Evolutionary conservation across 2,329 filamentous ascomycete genomes (phyloP).

Genomic region (Aspergillus transmontanensis): DNA sequence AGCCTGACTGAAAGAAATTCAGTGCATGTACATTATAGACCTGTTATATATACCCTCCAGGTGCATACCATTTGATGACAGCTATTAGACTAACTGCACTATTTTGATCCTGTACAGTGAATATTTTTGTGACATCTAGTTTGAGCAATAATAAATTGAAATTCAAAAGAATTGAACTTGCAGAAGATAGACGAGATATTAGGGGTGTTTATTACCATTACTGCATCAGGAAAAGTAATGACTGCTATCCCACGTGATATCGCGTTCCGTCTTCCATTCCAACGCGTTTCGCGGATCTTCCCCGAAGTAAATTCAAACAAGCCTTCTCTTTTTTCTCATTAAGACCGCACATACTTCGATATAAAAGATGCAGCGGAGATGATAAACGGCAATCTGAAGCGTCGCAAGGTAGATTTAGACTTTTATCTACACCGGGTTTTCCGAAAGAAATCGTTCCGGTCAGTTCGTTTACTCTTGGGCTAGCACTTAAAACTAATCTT

Average conservation of each 20-base stretch:
- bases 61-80: conserved; percentile 10
- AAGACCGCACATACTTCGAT: not conserved
- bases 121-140: conserved; percentile 2
- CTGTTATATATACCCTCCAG: conserved; percentile 24
- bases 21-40: conserved; percentile 34
- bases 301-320: not conserved
- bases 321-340: not conserved
- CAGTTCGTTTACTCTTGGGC: conserved; percentile 16
- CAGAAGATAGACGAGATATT: not conserved
- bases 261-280: conserved; percentile 19
- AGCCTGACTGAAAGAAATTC: not conserved
- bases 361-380: conserved; percentile 33
- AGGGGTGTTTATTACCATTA: not conserved
- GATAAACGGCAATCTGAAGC: conserved; percentile 26
- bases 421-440: conserved; percentile 76
- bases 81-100: conserved; percentile 4
- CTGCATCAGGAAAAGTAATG: conserved; percentile 6
- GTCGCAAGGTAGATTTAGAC: conserved; percentile 61
- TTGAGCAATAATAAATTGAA: conserved; percentile 3
- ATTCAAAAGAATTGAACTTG: not conserved
- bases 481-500: not conserved
- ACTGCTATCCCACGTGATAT: conserved; percentile 29
- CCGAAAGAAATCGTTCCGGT: conserved; percentile 74
- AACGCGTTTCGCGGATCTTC: conserved; percentile 11
- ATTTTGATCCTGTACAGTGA: conserved; percentile 12